Conservation (phyloP, 768 basidiomycete species). For the Panus rudis region DNA sequence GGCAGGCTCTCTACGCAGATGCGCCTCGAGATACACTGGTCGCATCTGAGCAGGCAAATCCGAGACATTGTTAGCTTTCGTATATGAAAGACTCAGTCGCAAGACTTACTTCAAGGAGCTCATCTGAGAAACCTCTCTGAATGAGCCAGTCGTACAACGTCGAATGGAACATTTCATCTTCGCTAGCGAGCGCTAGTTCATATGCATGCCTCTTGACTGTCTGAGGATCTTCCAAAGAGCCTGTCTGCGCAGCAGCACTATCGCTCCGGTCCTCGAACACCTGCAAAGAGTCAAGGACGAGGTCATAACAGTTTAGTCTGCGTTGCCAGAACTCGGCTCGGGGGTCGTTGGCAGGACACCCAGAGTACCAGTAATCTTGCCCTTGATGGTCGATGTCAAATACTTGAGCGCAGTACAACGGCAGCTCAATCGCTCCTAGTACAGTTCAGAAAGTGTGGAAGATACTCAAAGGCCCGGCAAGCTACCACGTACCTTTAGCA, state of each 20-base stretch:
- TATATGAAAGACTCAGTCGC: neutral
- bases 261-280: slow-evolving; percentile 62
- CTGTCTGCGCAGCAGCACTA: slow-evolving; percentile 25
- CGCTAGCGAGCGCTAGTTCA: slow-evolving; percentile 73
- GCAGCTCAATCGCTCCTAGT: slow-evolving; percentile 77
- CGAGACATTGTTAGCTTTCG: neutral
- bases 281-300: slow-evolving; percentile 74
- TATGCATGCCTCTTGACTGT: slow-evolving; percentile 80
- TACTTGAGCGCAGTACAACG: slow-evolving; percentile 73
- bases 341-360: slow-evolving; percentile 41
- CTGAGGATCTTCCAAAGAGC: slow-evolving; percentile 44
- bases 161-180: slow-evolving; percentile 92
- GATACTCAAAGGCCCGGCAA: neutral
- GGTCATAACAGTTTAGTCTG: slow-evolving; percentile 71
- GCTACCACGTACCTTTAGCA: slow-evolving; percentile 55
- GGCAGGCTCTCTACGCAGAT: slow-evolving; percentile 74
- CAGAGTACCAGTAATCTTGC: slow-evolving; percentile 69
- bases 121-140: slow-evolving; percentile 69
- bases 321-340: slow-evolving; percentile 51
- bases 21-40: slow-evolving; percentile 82
- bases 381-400: slow-evolving; percentile 74
- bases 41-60: slow-evolving; percentile 49
- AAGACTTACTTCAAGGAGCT: slow-evolving; percentile 73
- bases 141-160: slow-evolving; percentile 95
- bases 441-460: neutral